These are phyloP conservation scores for Trichoderma gracile DNA, from an alignment of 2,329 filamentous ascomycete genomes.

Conservation along the genomic window DNA sequence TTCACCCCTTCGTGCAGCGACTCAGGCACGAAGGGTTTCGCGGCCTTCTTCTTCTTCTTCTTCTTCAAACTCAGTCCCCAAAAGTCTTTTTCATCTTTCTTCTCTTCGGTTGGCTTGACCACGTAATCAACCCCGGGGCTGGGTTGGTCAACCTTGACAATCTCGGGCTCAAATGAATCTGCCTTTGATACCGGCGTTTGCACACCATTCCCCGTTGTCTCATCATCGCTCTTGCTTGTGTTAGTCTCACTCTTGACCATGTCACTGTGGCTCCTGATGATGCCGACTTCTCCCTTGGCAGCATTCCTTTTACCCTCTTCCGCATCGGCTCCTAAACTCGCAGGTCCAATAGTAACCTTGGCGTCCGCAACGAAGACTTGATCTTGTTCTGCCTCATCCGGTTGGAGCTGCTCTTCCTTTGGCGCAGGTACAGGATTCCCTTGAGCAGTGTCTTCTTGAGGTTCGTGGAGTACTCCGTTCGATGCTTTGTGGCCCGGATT, in stretches of 20 bases:
- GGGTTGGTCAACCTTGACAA: neutral
- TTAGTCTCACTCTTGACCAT: neutral
- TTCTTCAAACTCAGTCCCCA: constrained; percentile 5
- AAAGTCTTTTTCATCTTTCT: neutral
- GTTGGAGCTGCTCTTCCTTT: neutral
- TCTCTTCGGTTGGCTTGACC: neutral
- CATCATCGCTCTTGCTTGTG: neutral
- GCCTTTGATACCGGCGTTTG: neutral
- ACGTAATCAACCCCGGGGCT: neutral
- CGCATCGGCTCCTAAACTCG: neutral
- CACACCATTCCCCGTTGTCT: neutral
- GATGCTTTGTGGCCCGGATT: neutral
- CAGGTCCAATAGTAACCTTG: no score
- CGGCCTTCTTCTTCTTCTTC: constrained; percentile 11
- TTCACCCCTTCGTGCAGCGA: neutral
- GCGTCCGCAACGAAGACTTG: no score
- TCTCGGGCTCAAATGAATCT: neutral
- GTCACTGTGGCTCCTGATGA: neutral
- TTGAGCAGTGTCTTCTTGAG: neutral
- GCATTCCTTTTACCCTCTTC: neutral
- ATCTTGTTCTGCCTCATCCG: no score
- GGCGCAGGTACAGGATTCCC: neutral
- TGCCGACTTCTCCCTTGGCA: neutral
- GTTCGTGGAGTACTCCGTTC: neutral
- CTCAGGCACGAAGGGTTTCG: neutral